Percentiles rank a stretch among this genome's conserved stretches.
Conservation (phyloP, 805 yeast genomes). For the Metschnikowia santaceciliae region DNA sequence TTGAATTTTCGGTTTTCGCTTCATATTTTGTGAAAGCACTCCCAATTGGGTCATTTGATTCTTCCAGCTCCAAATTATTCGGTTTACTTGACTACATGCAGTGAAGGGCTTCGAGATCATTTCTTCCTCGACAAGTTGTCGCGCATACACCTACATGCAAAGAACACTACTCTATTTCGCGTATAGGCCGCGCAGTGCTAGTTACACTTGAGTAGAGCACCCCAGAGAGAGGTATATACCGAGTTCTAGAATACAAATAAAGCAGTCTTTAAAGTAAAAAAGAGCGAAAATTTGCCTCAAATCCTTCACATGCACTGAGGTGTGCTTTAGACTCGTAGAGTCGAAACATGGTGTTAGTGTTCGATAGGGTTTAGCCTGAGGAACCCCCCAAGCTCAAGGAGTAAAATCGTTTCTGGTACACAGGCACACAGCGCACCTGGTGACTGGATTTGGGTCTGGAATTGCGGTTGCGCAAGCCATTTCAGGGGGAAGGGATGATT, state of each 20-base stretch:
- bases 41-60: too few relatives aligned
- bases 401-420: background rate
- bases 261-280: background rate
- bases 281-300: background rate
- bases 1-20: background rate
- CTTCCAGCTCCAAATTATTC: background rate
- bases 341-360: background rate
- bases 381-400: background rate
- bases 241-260: background rate
- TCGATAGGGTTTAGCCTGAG: background rate
- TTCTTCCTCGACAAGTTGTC: background rate
- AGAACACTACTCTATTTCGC: background rate
- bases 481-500: too few relatives aligned
- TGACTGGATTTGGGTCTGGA: background rate
- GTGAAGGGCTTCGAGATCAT: background rate
- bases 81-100: background rate
- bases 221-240: background rate
- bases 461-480: background rate
- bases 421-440: background rate
- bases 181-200: background rate
- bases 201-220: background rate
- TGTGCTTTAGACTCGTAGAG: background rate
- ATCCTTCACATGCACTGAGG: background rate
- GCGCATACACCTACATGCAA: background rate
- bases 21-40: background rate